Percentiles rank a stretch among this genome's conserved stretches.
Evolutionary conservation across 768 basidiomycete species (phyloP).

Genomic region (Hortiboletus campestris): DNA sequence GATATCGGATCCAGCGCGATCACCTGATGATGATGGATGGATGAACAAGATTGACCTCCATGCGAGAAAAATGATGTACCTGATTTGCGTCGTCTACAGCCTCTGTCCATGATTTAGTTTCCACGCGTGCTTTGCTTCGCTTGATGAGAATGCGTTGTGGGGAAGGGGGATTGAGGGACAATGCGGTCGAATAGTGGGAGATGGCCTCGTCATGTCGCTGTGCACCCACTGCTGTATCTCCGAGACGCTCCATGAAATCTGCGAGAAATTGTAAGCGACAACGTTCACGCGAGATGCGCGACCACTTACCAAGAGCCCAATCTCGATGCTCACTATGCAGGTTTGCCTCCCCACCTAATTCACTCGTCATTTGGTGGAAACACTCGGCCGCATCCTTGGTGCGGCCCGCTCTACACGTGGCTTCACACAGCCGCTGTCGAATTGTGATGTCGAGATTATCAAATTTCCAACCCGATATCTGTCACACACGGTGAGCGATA

Average conservation of each 20-base stretch:
- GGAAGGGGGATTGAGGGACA: too few relatives aligned
- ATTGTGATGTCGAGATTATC: not conserved
- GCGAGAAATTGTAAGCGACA: too few relatives aligned
- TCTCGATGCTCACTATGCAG: too few relatives aligned
- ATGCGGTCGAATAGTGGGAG: too few relatives aligned
- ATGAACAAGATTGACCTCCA: not conserved
- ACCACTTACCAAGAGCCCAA: not conserved
- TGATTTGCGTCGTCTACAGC: not conserved
- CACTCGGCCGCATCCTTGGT: not conserved
- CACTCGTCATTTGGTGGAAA: not conserved
- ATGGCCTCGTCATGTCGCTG: not conserved
- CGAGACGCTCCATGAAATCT: not conserved
- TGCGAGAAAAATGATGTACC: not conserved
- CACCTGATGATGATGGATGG: not conserved
- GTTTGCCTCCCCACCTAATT: not conserved
- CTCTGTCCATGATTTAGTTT: too few relatives aligned
- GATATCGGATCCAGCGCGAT: not conserved
- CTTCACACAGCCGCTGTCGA: not conserved
- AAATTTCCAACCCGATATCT: constrained; percentile 1
- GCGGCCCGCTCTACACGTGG: not conserved
- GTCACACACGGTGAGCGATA: too few relatives aligned
- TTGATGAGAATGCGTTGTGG: too few relatives aligned
- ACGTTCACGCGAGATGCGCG: too few relatives aligned
- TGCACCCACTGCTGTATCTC: not conserved
- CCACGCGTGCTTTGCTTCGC: too few relatives aligned